A percentile compares a stretch with the other conserved stretches of the same genome.
Evolutionary conservation across 192 early-diverging fungal species (phyloP).

Genomic region (Coemansia asiatica): DNA sequence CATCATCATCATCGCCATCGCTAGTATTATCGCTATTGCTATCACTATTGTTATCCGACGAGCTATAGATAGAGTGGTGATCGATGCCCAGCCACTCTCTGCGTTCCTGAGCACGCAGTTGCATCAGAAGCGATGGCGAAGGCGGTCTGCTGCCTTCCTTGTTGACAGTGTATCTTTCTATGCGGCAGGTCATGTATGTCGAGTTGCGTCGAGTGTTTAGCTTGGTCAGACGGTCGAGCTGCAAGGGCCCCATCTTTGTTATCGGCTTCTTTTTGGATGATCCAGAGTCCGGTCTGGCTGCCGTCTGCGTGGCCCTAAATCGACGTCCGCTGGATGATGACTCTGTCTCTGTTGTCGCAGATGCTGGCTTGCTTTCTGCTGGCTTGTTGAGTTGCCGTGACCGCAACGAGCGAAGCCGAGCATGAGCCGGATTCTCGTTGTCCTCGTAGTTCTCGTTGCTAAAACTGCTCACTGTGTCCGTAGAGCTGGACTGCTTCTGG

Average conservation of each 20-base stretch:
- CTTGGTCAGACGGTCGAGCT: slow-evolving; percentile 54
- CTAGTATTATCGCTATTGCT: background rate
- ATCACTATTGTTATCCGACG: background rate
- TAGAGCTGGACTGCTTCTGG: no score
- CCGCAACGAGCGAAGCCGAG: slow-evolving; percentile 4
- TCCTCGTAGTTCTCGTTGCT: background rate
- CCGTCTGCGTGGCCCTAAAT: slow-evolving; percentile 38
- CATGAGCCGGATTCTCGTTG: background rate
- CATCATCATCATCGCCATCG: background rate
- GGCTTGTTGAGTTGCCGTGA: slow-evolving; percentile 18
- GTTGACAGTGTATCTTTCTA: slow-evolving; percentile 23
- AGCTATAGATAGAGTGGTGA: slow-evolving; percentile 25
- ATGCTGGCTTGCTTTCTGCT: background rate
- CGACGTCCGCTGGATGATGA: slow-evolving; percentile 4
- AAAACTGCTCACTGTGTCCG: background rate
- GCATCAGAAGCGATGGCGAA: slow-evolving; percentile 46
- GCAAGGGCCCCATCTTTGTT: slow-evolving; percentile 38
- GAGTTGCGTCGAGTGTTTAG: slow-evolving; percentile 50
- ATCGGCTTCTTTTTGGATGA: slow-evolving; percentile 10
- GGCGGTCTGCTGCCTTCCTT: slow-evolving; percentile 33
- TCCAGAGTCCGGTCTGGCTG: background rate
- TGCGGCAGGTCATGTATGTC: slow-evolving; percentile 44
- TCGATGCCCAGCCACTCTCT: background rate
- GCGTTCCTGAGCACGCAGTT: slow-evolving; percentile 28
- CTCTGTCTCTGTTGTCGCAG: background rate